Evolutionary conservation across 495 filamentous ascomycete species (phyloP).

Genomic region (Pseudoneurospora amorphoporcata): DNA sequence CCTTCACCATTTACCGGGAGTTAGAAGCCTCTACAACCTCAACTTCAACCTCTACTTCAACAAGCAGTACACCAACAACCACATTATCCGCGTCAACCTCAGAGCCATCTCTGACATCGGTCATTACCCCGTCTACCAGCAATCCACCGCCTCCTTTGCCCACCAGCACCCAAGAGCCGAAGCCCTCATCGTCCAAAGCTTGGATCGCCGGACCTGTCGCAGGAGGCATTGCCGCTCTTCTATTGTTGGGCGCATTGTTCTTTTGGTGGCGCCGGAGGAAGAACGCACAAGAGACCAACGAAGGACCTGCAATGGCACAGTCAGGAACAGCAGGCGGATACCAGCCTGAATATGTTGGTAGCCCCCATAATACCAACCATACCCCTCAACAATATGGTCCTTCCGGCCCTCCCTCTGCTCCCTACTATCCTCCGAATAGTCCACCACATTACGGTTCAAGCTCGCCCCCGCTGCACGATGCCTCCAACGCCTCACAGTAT

Average conservation of each 20-base stretch:
- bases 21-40: no score
- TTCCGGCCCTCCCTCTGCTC: neutral
- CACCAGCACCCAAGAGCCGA: neutral
- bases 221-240: neutral
- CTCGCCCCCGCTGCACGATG: neutral
- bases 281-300: rapidly evolving
- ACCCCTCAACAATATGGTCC: neutral
- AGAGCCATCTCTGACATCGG: no score
- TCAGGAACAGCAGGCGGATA: neutral
- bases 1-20: no score
- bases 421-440: neutral
- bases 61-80: no score
- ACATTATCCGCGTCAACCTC: no score
- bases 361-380: neutral
- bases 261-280: neutral
- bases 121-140: no score
- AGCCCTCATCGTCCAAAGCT: neutral
- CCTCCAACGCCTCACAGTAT: neutral
- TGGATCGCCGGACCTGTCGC: neutral
- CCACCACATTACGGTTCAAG: neutral
- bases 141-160: no score
- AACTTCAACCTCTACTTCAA: no score
- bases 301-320: neutral
- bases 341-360: neutral
- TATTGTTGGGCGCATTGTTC: neutral